phyloP scores from a whole-genome alignment of 1,139 yeast genomes.

The Saccharomyces uvarum region DNA sequence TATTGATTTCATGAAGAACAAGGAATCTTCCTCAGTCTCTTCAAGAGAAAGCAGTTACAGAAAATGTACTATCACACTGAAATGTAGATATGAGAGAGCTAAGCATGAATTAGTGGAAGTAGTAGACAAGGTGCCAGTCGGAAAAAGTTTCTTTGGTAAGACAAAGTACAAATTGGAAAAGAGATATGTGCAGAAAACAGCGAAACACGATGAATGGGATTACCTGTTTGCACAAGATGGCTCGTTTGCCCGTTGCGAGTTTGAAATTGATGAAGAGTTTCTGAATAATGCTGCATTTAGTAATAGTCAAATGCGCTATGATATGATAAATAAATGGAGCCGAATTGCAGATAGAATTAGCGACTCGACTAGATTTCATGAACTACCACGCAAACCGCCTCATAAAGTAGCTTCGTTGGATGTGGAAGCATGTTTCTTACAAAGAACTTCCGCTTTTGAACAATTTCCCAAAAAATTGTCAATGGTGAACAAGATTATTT shows the following conservation, averaged over 20 bases:
- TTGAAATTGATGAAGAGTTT: conserved; percentile 46
- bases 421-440: conserved; percentile 65
- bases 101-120: conserved; percentile 49
- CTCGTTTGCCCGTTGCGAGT: conserved; percentile 70
- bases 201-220: conserved; percentile 48
- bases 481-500: conserved; percentile 47
- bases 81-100: conserved; percentile 52
- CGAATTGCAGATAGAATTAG: conserved; percentile 32
- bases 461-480: conserved; percentile 58
- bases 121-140: conserved; percentile 42
- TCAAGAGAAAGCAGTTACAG: background rate
- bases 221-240: conserved; percentile 71
- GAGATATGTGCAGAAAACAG: conserved; percentile 45
- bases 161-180: conserved; percentile 36
- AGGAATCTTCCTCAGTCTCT: background rate
- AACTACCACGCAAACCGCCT: conserved; percentile 38
- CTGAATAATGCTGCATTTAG: conserved; percentile 12
- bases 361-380: conserved; percentile 26
- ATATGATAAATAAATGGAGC: conserved; percentile 81
- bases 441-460: conserved; percentile 49
- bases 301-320: conserved; percentile 41
- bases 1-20: conserved; percentile 16
- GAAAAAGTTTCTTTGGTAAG: conserved; percentile 33
- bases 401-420: conserved; percentile 61
- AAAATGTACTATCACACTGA: conserved; percentile 68